Evolutionary conservation across 352 stramenopile species (phyloP), one percentile per base, ranked within the genome.

Genomic region (Thalassiosira hispida): DNA sequence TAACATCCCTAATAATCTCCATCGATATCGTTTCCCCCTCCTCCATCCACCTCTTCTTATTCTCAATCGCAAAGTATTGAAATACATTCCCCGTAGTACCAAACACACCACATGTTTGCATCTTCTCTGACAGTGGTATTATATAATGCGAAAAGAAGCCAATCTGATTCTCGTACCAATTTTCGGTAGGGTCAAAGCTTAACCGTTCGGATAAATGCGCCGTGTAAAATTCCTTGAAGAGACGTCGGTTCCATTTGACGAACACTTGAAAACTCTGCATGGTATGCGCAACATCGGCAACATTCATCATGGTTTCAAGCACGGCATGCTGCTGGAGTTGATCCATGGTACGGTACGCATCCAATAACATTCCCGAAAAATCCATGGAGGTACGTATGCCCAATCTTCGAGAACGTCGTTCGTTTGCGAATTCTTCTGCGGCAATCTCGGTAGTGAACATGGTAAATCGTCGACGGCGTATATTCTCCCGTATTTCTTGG

Each of bases 101-200:
- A 65, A 90, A 87, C 5, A 88, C 72, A 31, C 83, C 79, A 63
- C 83, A 87, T 6, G 46, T 66, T 47, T 81, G 81, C 60, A 90
- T 73, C 57, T 90, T 90, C 46, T 82, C 67, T 1, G 64, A 52
- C 46, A 90, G 60, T 22, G 83, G 83, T 81, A 90, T 81, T 25
- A 90, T 86, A 29, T 86, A 87, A 82, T 84, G 62, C n/a, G 22
- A 60, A 33, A 90, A 86, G 51, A 90, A 90, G 20, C 80, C 80
- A 66, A 90, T 84, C 52, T 90, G 79, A 71, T 81, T 79, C 40
- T 84, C 53, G 49, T 88, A 90, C 83, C 83, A 90, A 56, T 79
- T 73, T 11, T 77, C 57, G 0, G 61, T 47, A 16, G 83, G 83
- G 63, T 90, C 68, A 20, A 74, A 75, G 20, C 18, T 49, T 5